Percentiles rank a stretch among this genome's conserved stretches.
These are phyloP conservation scores for Suillus ampliporus DNA, from an alignment of 768 basidiomycete genomes.

Conservation along the genomic window DNA sequence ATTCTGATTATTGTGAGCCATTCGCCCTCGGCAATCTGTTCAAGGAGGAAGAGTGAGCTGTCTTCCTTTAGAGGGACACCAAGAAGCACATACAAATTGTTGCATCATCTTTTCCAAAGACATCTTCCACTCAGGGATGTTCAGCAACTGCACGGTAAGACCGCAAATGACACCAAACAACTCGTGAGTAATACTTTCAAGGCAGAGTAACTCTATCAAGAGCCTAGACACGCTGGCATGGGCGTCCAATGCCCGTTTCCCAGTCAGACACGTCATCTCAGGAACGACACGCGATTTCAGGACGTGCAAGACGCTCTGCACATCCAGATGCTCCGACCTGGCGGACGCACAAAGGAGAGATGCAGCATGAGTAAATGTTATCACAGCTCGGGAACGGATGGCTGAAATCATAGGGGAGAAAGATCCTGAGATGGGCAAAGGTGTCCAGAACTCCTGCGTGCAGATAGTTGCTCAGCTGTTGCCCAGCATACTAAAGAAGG, in stretches of 20 bases:
- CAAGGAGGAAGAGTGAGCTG: neutral
- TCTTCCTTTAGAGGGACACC: neutral
- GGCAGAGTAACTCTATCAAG: slow-evolving; percentile 45
- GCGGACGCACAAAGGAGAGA: neutral
- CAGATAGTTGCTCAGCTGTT: neutral
- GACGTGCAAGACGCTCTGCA: slow-evolving; percentile 39
- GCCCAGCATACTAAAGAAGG: neutral
- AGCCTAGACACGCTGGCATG: slow-evolving; percentile 48
- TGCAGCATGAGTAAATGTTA: slow-evolving; percentile 40
- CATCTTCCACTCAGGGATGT: slow-evolving; percentile 46
- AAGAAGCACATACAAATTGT: slow-evolving; percentile 43
- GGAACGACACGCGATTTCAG: slow-evolving; percentile 55
- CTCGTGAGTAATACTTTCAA: slow-evolving; percentile 33
- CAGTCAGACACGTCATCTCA: slow-evolving; percentile 49
- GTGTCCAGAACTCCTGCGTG: slow-evolving; percentile 9
- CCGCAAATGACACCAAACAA: slow-evolving; percentile 37
- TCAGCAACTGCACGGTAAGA: slow-evolving; percentile 47
- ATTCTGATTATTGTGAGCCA: slow-evolving; percentile 51
- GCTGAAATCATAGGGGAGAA: slow-evolving; percentile 47
- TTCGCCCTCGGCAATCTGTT: slow-evolving; percentile 43
- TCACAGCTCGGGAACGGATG: slow-evolving; percentile 55
- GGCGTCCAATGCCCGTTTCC: slow-evolving; percentile 38
- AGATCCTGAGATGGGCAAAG: slow-evolving; percentile 1
- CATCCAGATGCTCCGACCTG: slow-evolving; percentile 23
- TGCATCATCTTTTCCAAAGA: slow-evolving; percentile 47